Percentiles rank a stretch among this genome's conserved stretches.
Conservation (phyloP, 768 basidiomycete species). For the Clavulina sp. region DNA sequence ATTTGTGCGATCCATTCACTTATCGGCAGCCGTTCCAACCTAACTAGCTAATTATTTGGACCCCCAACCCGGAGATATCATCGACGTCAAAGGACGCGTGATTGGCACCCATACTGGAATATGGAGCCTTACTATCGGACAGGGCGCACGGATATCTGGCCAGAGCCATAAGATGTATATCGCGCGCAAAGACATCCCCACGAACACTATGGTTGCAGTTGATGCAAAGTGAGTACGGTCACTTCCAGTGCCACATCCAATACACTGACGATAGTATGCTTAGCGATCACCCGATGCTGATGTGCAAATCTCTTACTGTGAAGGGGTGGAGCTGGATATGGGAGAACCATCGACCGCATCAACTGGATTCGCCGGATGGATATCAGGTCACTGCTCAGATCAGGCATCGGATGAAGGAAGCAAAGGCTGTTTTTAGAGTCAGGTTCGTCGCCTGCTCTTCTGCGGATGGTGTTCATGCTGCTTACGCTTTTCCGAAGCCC, state of each 20-base stretch:
- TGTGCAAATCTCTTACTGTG: slow-evolving; percentile 20
- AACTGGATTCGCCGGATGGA: slow-evolving; percentile 26
- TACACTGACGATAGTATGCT: not conserved
- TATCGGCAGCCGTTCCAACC: not conserved
- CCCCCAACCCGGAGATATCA: slow-evolving; percentile 49
- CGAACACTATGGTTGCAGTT: slow-evolving; percentile 60
- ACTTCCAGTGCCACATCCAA: not conserved
- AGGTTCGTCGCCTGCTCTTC: slow-evolving; percentile 22
- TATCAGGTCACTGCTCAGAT: slow-evolving; percentile 38
- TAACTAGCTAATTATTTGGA: slow-evolving; percentile 55
- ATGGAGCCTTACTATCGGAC: slow-evolving; percentile 77
- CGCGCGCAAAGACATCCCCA: slow-evolving; percentile 41
- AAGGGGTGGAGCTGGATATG: slow-evolving; percentile 63
- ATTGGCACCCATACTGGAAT: slow-evolving; percentile 53
- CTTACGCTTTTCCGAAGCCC: slow-evolving; percentile 14
- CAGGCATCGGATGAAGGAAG: slow-evolving; percentile 47
- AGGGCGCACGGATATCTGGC: slow-evolving; percentile 52
- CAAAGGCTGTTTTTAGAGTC: slow-evolving; percentile 31
- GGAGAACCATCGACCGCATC: slow-evolving; percentile 23
- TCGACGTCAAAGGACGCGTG: slow-evolving; percentile 37
- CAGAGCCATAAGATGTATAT: slow-evolving; percentile 51
- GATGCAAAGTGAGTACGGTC: not conserved
- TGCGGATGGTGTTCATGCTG: slow-evolving; percentile 7
- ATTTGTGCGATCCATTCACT: not conserved
- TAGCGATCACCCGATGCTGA: slow-evolving; percentile 47